phyloP scores from a whole-genome alignment of 352 stramenopile species.

The Saprolegnia diclina region DNA sequence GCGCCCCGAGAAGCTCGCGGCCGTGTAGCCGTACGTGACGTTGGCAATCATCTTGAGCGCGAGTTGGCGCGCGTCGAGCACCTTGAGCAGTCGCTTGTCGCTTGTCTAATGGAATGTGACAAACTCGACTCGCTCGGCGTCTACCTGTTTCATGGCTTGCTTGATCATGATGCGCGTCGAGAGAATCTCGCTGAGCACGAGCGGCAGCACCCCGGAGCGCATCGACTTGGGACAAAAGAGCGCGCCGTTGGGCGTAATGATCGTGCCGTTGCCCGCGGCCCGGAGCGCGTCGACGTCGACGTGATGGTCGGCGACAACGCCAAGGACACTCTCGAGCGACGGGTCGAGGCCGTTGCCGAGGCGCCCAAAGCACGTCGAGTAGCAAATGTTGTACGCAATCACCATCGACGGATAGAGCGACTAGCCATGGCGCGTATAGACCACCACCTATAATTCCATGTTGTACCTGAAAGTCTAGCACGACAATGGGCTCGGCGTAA shows the following conservation, averaged over 20 bases:
- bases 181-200: conserved; percentile 94
- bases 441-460: background rate
- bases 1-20: conserved; percentile 95
- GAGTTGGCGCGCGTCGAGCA: conserved; percentile 79
- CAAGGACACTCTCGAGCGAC: conserved; percentile 58
- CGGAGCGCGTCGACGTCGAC: conserved; percentile 39
- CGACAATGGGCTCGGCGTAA: conserved; percentile 96
- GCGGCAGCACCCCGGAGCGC: conserved; percentile 92
- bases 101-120: conserved; percentile 28
- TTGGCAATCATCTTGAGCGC: conserved; percentile 99
- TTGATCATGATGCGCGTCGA: conserved; percentile 99
- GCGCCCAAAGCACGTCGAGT: conserved; percentile 93
- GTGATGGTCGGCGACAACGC: conserved; percentile 51
- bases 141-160: conserved; percentile 91
- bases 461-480: conserved; percentile 95
- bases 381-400: conserved; percentile 99
- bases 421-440: conserved; percentile 29
- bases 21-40: conserved; percentile 99
- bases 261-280: conserved; percentile 43
- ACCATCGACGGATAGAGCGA: conserved; percentile 99
- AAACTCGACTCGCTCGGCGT: conserved; percentile 53
- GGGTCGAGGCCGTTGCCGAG: conserved; percentile 72
- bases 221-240: conserved; percentile 92
- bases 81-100: conserved; percentile 44
- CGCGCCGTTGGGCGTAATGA: conserved; percentile 90